phyloP scores from a whole-genome alignment of 2,329 filamentous ascomycete species.

The Colletotrichum tamarilloi region DNA sequence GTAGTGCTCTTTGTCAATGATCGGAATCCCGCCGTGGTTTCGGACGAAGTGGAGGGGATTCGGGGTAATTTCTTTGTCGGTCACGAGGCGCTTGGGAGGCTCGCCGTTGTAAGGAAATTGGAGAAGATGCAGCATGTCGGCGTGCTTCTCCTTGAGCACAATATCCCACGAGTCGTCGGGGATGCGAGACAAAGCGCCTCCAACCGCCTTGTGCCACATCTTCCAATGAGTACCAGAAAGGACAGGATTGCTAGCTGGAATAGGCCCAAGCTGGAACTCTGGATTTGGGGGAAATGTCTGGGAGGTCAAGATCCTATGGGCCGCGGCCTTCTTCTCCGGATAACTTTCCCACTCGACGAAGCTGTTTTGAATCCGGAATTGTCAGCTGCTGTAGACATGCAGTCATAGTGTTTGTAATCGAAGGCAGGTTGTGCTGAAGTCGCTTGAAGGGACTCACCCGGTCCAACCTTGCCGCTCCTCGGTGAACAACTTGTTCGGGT shows the following conservation, averaged over 20 bases:
- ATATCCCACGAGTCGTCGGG: constrained; percentile 69
- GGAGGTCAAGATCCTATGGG: constrained; percentile 58
- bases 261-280: constrained; percentile 66
- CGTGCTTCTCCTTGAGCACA: constrained; percentile 67
- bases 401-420: no score
- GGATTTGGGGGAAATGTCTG: constrained; percentile 50
- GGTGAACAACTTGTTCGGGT: no score
- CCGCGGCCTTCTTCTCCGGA: constrained; percentile 73
- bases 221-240: constrained; percentile 68
- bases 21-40: no score
- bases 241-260: constrained; percentile 68
- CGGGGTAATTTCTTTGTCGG: constrained; percentile 50
- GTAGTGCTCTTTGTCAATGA: no score
- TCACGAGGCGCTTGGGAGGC: constrained; percentile 67
- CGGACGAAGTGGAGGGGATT: no score
- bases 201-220: constrained; percentile 64
- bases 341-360: constrained; percentile 79
- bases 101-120: constrained; percentile 75
- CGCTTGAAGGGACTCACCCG: no score
- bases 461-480: no score
- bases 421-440: no score
- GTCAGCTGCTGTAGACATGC: no score
- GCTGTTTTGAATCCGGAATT: no score
- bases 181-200: constrained; percentile 52
- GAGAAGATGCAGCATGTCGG: constrained; percentile 70